Conservation (phyloP, 2,329 filamentous ascomycete genomes). For the Coniochaeta sp. region DNA sequence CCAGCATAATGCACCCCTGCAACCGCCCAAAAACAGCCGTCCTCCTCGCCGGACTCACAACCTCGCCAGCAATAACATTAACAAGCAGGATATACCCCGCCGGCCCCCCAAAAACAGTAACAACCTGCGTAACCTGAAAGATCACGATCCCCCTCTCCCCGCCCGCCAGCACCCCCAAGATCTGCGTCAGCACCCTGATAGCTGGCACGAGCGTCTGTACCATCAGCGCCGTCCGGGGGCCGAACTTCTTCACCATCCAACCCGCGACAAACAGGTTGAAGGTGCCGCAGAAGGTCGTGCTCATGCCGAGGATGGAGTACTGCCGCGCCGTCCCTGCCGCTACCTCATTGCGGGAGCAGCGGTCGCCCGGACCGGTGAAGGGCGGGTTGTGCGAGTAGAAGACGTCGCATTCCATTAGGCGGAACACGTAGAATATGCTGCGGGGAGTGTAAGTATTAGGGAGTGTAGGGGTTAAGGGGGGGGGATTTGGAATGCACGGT, state of each 20-base stretch:
- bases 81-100: constrained; percentile 62
- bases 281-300: constrained; percentile 62
- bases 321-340: constrained; percentile 57
- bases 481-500: not conserved
- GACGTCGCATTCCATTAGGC: constrained; percentile 64
- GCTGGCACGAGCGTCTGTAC: constrained; percentile 60
- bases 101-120: constrained; percentile 62
- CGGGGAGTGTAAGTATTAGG: constrained; percentile 24
- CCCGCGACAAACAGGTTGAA: constrained; percentile 62
- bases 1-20: constrained; percentile 61
- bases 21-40: constrained; percentile 60
- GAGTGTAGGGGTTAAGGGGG: not conserved
- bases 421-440: constrained; percentile 55
- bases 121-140: constrained; percentile 59
- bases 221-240: constrained; percentile 54
- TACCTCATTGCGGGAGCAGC: constrained; percentile 55
- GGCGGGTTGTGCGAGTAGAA: constrained; percentile 56
- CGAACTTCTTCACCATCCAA: constrained; percentile 59
- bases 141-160: constrained; percentile 58
- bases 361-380: constrained; percentile 38
- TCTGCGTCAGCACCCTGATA: constrained; percentile 55
- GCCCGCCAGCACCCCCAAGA: constrained; percentile 56
- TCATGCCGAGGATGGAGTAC: constrained; percentile 58
- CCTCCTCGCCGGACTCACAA: constrained; percentile 50
- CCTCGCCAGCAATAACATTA: constrained; percentile 62